A percentile compares a stretch with the other conserved stretches of the same genome.
phyloP scores from a whole-genome alignment of 73 alveolate genomes.

The Blepharisma stoltei region DNA sequence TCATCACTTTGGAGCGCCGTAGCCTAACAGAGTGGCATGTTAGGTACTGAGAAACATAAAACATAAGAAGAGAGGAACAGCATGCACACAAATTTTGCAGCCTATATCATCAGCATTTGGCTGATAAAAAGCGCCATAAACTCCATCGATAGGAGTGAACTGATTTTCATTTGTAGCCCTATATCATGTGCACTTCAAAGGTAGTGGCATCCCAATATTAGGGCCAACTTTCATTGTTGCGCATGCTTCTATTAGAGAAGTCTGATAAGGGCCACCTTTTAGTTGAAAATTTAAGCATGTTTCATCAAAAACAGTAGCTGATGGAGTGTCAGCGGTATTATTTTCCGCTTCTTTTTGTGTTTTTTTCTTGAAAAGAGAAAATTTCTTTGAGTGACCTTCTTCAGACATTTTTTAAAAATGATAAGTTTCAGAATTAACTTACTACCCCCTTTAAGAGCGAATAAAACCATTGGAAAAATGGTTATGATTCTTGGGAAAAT shows the following conservation, averaged over 20 bases:
- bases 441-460: no score
- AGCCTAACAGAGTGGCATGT: no score
- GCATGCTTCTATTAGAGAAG: slow-evolving; percentile 51
- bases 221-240: slow-evolving; percentile 58
- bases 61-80: no score
- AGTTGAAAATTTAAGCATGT: slow-evolving; percentile 42
- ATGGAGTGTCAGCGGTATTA: not conserved
- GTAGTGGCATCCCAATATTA: slow-evolving; percentile 56
- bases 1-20: no score
- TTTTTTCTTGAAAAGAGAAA: slow-evolving; percentile 4
- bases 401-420: not conserved
- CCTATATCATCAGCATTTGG: slow-evolving; percentile 70
- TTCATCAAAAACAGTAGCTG: slow-evolving; percentile 49
- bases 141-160: slow-evolving; percentile 46
- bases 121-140: slow-evolving; percentile 50
- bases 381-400: not conserved
- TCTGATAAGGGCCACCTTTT: slow-evolving; percentile 52
- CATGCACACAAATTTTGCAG: slow-evolving; percentile 43
- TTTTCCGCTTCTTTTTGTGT: not conserved
- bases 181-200: slow-evolving; percentile 66
- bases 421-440: no score
- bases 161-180: slow-evolving; percentile 41
- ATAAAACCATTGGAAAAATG: no score
- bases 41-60: no score
- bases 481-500: no score